Evolutionary conservation across 352 stramenopile species (phyloP).

Genomic region (Phytophthora palmivora): DNA sequence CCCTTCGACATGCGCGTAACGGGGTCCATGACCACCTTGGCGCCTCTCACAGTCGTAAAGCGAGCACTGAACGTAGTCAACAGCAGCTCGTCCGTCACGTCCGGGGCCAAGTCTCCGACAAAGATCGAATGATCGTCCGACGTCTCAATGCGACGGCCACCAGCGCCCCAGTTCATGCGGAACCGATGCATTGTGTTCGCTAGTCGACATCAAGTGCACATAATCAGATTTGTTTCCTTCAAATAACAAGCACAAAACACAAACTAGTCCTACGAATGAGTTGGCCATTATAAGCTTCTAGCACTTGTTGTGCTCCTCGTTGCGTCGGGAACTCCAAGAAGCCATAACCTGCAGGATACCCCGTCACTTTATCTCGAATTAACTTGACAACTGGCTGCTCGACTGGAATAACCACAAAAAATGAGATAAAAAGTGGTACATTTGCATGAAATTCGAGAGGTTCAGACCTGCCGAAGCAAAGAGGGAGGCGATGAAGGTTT

Average conservation of each 20-base stretch:
- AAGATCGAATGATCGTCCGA: constrained; percentile 92
- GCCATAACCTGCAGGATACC: constrained; percentile 89
- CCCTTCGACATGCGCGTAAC: constrained; percentile 91
- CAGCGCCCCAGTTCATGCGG: constrained; percentile 93
- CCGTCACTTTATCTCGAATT: constrained; percentile 91
- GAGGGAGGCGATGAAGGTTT: constrained; percentile 87
- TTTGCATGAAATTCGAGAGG: too few relatives aligned
- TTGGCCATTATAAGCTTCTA: constrained; percentile 89
- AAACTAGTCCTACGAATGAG: constrained; percentile 71
- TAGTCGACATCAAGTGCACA: constrained; percentile 34
- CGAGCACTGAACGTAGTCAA: constrained; percentile 80
- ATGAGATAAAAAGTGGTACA: too few relatives aligned
- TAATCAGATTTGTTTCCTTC: constrained; percentile 13
- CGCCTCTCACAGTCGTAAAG: constrained; percentile 84
- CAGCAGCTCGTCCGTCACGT: constrained; percentile 91
- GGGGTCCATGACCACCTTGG: constrained; percentile 92
- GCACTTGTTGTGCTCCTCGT: constrained; percentile 80
- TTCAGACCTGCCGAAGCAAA: constrained; percentile 63
- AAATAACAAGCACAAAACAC: not conserved
- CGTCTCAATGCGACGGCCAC: constrained; percentile 86
- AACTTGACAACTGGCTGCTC: constrained; percentile 91
- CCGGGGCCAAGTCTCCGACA: constrained; percentile 90
- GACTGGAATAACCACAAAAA: constrained; percentile 31
- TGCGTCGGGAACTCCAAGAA: constrained; percentile 92
- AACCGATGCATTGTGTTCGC: constrained; percentile 91